Evolutionary conservation across 2,329 filamentous ascomycete genomes (phyloP), one percentile per base, ranked within the genome.

Genomic region (Xylariaceae sp.): DNA sequence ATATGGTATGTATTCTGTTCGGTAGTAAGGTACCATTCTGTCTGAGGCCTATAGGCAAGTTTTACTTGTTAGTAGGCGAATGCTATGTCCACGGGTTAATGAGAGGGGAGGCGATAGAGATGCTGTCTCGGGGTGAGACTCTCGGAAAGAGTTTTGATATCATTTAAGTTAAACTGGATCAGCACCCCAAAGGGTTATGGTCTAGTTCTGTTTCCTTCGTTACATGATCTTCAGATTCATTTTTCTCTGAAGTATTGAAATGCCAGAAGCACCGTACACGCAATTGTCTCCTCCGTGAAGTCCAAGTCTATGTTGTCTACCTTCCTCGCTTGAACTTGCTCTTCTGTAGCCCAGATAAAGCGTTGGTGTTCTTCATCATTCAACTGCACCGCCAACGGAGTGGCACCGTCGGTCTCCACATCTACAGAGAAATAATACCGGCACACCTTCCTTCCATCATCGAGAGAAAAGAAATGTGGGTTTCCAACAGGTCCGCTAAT

Each of bases 21-120:
- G 37, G 28, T 8, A 5, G 19, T 11, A 51, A 33, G 29, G 21
- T 52, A 16, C 29, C 49, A 2, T 44, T 44, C 31, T 36, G 40
- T 17, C 29, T 29, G 39, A 28, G 49, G 9, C 40, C 39, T 16
- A 14, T 37, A 11, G 49, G 47, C 8, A 43, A 6, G 37, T 19
- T n/a, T n/a, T 31, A 45, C 40, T 24, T 44, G 39, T 14, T 37
- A 4, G 40, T 37, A 5, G 49, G 49, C n/a, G 39, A 37, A 37
- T 52, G 21, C 29, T 52, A 52, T 9, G n/a, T 37, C 39, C 39
- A 45, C 14, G 39, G 39, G 39, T 29, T 47, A 8, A 54, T 54
- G 51, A 48, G 28, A 5, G 43, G 34, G 8, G 43, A 48, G 19
- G 33, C 17, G 11, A 24, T 28, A 12, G 51, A 28, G 12, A 48